These are phyloP conservation scores for Aureobasidium subglaciale DNA, from an alignment of 2,329 filamentous ascomycete species.

Conservation along the genomic window DNA sequence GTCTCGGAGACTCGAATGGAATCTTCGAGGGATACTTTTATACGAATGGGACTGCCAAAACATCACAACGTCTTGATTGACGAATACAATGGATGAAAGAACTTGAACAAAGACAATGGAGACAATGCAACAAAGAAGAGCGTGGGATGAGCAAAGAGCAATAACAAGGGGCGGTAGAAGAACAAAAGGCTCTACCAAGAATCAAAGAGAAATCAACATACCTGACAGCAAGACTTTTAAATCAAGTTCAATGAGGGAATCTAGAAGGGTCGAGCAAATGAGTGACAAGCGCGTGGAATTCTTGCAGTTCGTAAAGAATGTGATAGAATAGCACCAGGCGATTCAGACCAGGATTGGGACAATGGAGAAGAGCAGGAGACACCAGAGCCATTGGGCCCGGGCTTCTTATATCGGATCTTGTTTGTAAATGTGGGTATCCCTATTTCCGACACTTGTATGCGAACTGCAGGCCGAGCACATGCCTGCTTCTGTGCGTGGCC, in stretches of 20 bases:
- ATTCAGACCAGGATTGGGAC: not conserved
- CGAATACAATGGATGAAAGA: not conserved
- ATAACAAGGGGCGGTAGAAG: not conserved
- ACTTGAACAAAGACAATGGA: slow-evolving; percentile 7
- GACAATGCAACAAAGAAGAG: not conserved
- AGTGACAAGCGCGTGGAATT: not conserved
- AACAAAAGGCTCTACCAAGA: not conserved
- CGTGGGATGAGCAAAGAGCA: not conserved
- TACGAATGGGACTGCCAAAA: not conserved
- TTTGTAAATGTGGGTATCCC: not conserved
- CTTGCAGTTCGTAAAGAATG: slow-evolving; percentile 11
- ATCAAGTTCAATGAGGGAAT: not conserved
- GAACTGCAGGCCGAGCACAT: slow-evolving; percentile 6
- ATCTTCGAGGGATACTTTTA: not conserved
- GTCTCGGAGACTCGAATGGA: not conserved
- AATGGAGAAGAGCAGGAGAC: not conserved
- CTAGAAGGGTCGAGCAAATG: not conserved
- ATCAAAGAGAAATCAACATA: not conserved
- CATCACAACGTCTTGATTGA: not conserved
- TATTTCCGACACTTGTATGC: slow-evolving; percentile 5
- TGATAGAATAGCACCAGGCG: slow-evolving; percentile 10
- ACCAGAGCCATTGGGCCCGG: not conserved
- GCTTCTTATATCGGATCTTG: slow-evolving; percentile 3
- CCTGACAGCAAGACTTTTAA: not conserved
- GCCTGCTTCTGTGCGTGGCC: not conserved